A percentile compares a stretch with the other conserved stretches of the same genome.
phyloP scores from a whole-genome alignment of 1,284 basidiomycete species.

The Filobasidium uniguttulatum region DNA sequence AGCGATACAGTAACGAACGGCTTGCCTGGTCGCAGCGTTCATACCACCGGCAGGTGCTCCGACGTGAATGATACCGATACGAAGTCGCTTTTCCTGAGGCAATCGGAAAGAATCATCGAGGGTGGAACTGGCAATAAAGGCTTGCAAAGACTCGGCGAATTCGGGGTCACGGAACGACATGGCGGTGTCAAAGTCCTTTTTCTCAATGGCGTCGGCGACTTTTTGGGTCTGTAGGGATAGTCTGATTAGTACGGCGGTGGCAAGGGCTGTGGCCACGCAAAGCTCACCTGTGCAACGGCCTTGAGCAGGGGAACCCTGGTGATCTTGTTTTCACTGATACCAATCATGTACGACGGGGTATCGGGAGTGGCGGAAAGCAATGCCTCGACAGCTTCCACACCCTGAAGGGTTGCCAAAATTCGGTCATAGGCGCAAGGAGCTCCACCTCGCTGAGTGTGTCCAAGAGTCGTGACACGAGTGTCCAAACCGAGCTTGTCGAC shows the following conservation, averaged over 20 bases:
- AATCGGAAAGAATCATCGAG: slow-evolving; percentile 50
- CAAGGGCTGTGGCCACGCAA: not conserved
- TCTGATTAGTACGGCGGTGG: not conserved
- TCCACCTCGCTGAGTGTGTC: slow-evolving; percentile 93
- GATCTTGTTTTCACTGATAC: slow-evolving; percentile 89
- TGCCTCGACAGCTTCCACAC: slow-evolving; percentile 81
- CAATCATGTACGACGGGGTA: slow-evolving; percentile 95
- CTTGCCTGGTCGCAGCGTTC: slow-evolving; percentile 93
- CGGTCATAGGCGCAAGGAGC: slow-evolving; percentile 85
- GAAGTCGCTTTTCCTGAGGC: slow-evolving; percentile 57
- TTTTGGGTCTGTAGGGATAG: slow-evolving; percentile 53
- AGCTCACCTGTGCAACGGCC: slow-evolving; percentile 66
- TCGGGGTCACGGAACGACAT: slow-evolving; percentile 83
- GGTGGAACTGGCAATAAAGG: slow-evolving; percentile 61
- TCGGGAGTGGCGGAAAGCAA: slow-evolving; percentile 77
- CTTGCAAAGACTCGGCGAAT: slow-evolving; percentile 72
- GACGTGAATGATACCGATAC: slow-evolving; percentile 83
- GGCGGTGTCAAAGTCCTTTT: slow-evolving; percentile 73
- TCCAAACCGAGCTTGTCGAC: slow-evolving; percentile 77
- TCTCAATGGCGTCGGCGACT: slow-evolving; percentile 67
- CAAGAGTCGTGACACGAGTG: slow-evolving; percentile 93
- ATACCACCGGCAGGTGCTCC: slow-evolving; percentile 97
- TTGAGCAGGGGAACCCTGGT: slow-evolving; percentile 80
- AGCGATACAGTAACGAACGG: slow-evolving; percentile 80
- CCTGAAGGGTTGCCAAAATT: slow-evolving; percentile 85